A percentile compares a stretch with the other conserved stretches of the same genome.
Evolutionary conservation across 1,139 yeast genomes (phyloP).

Genomic region (Sugiyamaella paludigena): DNA sequence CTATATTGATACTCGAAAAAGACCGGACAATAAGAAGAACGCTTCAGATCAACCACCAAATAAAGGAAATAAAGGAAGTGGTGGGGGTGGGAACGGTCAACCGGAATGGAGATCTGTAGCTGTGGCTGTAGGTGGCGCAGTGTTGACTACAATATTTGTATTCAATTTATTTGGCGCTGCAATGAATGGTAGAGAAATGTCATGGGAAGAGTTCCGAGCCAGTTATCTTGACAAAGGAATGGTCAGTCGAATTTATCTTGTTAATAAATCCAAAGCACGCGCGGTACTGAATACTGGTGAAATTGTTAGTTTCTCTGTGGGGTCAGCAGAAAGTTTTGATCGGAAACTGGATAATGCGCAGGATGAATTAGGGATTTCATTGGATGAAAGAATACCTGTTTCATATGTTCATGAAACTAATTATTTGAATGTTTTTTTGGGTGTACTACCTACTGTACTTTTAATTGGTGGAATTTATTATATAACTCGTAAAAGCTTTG

Average conservation of each 20-base stretch:
- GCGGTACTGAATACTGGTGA: slow-evolving; percentile 32
- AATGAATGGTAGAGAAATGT: slow-evolving; percentile 38
- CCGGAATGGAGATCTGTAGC: slow-evolving; percentile 8
- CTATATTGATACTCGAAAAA: slow-evolving; percentile 12
- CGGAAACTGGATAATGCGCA: slow-evolving; percentile 75
- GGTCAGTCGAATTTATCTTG: slow-evolving; percentile 71
- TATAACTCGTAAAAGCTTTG: slow-evolving; percentile 58
- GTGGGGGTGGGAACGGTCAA: background rate
- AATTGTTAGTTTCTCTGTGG: slow-evolving; percentile 63
- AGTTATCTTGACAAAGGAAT: slow-evolving; percentile 79
- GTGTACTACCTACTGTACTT: slow-evolving; percentile 79
- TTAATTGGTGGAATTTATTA: slow-evolving; percentile 83
- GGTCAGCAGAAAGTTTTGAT: slow-evolving; percentile 87
- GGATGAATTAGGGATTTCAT: slow-evolving; percentile 63
- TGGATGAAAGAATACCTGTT: slow-evolving; percentile 74
- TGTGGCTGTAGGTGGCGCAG: slow-evolving; percentile 17
- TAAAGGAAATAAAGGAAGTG: background rate
- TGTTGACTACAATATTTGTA: slow-evolving; percentile 11
- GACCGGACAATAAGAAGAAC: background rate
- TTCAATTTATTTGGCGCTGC: slow-evolving; percentile 10
- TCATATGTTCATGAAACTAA: slow-evolving; percentile 60
- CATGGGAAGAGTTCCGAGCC: slow-evolving; percentile 88
- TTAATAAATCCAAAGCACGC: slow-evolving; percentile 75
- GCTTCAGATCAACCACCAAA: background rate
- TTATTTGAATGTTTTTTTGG: slow-evolving; percentile 56